Evolutionary conservation across 345 rosid species (phyloP).

Genomic region (Pistacia vera): DNA sequence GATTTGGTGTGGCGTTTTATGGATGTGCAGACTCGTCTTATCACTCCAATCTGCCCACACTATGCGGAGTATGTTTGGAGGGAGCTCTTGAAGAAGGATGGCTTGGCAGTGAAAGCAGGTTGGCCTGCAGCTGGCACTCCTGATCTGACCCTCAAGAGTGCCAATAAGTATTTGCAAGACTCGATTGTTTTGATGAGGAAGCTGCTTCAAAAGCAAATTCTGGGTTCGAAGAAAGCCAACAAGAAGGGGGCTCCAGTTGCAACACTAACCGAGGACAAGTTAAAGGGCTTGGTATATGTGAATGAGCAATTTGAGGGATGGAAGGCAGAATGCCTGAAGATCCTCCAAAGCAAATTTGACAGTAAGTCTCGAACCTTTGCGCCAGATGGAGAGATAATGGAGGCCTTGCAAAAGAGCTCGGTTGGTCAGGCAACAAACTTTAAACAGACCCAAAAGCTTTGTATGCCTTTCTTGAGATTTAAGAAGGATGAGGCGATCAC

Average conservation of each 20-base stretch:
- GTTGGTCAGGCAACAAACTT: slow-evolving; percentile 63
- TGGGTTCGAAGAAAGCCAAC: slow-evolving; percentile 68
- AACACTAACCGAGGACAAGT: slow-evolving; percentile 46
- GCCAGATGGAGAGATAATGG: slow-evolving; percentile 66
- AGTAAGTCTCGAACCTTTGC: slow-evolving; percentile 44
- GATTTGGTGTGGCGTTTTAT: slow-evolving; percentile 69
- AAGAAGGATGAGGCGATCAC: slow-evolving; percentile 77
- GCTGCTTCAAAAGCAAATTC: slow-evolving; percentile 70
- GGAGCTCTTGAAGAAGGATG: slow-evolving; percentile 75
- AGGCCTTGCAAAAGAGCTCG: slow-evolving; percentile 52
- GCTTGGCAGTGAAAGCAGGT: slow-evolving; percentile 77
- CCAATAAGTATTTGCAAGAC: slow-evolving; percentile 92
- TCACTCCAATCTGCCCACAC: slow-evolving; percentile 93
- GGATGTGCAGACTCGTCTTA: slow-evolving; percentile 91
- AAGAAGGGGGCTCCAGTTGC: slow-evolving; percentile 66
- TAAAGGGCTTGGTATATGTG: slow-evolving; percentile 70
- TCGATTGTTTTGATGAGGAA: slow-evolving; percentile 78
- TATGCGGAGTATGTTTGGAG: slow-evolving; percentile 92
- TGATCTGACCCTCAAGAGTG: slow-evolving; percentile 74
- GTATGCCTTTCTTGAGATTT: slow-evolving; percentile 91
- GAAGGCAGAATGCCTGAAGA: slow-evolving; percentile 81
- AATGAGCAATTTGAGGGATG: slow-evolving; percentile 83
- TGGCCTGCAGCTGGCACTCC: slow-evolving; percentile 84
- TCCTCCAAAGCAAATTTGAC: slow-evolving; percentile 68
- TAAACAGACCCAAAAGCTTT: slow-evolving; percentile 64